Conservation (phyloP, 164 flowering plant genomes). For the Akebia trifoliata region DNA sequence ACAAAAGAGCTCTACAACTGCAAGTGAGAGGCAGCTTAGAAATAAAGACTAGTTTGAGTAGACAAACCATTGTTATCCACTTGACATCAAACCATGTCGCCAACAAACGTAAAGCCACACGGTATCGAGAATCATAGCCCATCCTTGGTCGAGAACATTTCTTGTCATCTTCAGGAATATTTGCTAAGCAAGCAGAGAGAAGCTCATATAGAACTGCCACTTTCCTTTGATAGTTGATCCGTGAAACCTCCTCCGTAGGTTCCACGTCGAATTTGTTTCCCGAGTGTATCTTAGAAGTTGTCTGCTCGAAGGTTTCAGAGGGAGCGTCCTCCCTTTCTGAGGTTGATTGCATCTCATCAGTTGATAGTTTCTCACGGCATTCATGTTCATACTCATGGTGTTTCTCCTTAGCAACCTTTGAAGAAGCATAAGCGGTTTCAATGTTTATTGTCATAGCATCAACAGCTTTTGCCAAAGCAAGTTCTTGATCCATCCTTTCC, state of each 20-base stretch:
- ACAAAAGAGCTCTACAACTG: too few species aligned
- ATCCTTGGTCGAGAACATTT: constrained; percentile 41
- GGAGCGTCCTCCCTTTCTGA: constrained; percentile 23
- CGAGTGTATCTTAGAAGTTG: constrained; percentile 16
- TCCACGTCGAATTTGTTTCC: constrained; percentile 31
- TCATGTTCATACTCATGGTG: constrained; percentile 53
- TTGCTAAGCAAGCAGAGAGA: constrained; percentile 88
- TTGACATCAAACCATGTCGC: constrained; percentile 87
- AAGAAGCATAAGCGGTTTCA: constrained; percentile 35
- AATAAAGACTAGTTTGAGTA: constrained; percentile 13
- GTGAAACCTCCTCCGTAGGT: constrained; percentile 43
- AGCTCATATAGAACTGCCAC: constrained; percentile 73
- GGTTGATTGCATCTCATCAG: constrained; percentile 24
- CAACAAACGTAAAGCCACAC: constrained; percentile 78
- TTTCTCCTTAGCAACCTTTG: constrained; percentile 44
- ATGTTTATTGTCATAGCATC: constrained; percentile 58
- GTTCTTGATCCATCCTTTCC: constrained; percentile 48
- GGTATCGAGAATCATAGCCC: constrained; percentile 97
- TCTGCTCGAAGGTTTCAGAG: constrained; percentile 14
- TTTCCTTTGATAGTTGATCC: constrained; percentile 62
- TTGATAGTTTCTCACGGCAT: constrained; percentile 50
- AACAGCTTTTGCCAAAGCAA: constrained; percentile 65
- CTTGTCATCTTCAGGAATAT: constrained; percentile 44
- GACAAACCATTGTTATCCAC: constrained; percentile 84
- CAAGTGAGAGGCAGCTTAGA: too few species aligned